These are phyloP conservation scores for Gossypioides kirkii DNA, from an alignment of 345 rosid species.

Conservation along the genomic window DNA sequence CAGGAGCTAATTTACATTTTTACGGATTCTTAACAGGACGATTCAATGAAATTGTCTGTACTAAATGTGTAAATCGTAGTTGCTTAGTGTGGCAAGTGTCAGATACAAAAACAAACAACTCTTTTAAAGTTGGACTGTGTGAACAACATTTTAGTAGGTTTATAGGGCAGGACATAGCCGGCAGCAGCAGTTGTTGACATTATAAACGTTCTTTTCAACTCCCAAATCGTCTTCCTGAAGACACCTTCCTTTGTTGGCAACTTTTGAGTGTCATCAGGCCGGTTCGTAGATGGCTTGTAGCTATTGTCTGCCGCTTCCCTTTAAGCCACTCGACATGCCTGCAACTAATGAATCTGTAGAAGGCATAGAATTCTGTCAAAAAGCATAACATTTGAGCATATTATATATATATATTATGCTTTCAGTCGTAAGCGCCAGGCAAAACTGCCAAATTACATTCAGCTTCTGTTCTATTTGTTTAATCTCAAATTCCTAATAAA, in stretches of 20 bases:
- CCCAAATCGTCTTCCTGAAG: neutral
- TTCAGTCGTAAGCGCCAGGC: neutral
- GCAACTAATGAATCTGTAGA: neutral
- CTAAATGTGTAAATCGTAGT: neutral
- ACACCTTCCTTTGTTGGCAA: neutral
- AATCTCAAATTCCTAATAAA: neutral
- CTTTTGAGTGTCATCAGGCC: slow-evolving; percentile 12
- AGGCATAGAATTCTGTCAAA: neutral
- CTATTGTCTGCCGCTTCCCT: neutral
- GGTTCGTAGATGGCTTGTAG: neutral
- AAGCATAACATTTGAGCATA: neutral
- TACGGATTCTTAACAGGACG: neutral
- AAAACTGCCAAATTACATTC: neutral
- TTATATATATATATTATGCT: neutral
- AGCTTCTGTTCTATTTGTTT: neutral
- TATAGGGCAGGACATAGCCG: slow-evolving; percentile 14
- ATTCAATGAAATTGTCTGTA: neutral
- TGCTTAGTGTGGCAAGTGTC: no score
- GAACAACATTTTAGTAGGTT: neutral
- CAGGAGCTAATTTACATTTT: no score
- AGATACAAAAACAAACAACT: no score
- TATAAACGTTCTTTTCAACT: neutral
- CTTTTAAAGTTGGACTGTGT: no score
- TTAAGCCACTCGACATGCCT: neutral
- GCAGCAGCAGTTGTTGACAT: slow-evolving; percentile 13